Conservation (phyloP, 345 rosid genomes). For the Eucalyptus grandis region DNA sequence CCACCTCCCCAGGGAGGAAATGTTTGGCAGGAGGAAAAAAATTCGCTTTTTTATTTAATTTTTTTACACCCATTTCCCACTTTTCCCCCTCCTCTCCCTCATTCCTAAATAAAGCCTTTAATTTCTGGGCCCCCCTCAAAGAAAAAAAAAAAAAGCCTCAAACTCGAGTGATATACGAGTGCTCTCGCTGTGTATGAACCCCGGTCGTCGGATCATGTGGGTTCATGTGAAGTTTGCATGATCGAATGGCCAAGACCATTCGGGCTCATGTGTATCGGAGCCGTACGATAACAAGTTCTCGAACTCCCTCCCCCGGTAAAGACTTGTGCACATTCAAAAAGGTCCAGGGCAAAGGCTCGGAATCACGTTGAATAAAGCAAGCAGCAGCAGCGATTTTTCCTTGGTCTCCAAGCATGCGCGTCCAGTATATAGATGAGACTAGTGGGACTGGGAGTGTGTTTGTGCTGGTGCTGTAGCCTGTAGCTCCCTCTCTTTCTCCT, state of each 20-base stretch:
- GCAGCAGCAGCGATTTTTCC: neutral
- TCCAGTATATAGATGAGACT: neutral
- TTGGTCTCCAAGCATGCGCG: neutral
- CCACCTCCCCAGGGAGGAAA: neutral
- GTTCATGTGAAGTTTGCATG: neutral
- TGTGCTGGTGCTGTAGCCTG: neutral
- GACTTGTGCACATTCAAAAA: neutral
- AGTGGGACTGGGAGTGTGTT: neutral
- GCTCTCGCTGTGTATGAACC: neutral
- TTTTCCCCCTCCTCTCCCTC: neutral
- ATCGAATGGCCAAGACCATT: neutral
- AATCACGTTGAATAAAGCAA: neutral
- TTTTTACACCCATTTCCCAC: neutral
- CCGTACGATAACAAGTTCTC: neutral
- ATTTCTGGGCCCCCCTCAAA: neutral
- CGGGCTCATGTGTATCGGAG: neutral
- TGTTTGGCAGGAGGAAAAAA: no score
- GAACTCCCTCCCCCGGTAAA: neutral
- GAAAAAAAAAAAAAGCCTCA: neutral
- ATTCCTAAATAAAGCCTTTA: neutral
- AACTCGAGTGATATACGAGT: neutral
- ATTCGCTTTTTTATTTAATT: neutral
- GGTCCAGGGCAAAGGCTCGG: neutral
- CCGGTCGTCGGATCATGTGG: neutral
- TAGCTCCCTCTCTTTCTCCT: neutral